These are phyloP conservation scores for Prunus davidiana DNA, from an alignment of 306 rosid genomes.

Conservation along the genomic window DNA sequence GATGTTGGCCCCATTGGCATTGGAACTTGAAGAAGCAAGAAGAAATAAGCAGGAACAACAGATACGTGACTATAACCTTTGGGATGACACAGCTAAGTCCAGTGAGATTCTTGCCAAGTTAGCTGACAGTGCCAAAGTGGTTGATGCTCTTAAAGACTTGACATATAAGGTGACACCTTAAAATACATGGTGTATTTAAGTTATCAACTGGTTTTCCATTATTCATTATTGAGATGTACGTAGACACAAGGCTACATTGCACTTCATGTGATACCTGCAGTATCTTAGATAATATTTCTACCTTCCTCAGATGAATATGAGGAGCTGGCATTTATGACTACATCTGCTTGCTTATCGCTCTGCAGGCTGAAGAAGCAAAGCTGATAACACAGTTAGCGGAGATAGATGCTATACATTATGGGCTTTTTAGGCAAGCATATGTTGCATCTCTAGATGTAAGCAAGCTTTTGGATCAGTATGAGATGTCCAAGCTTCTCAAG, in stretches of 20 bases:
- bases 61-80: conserved; percentile 55
- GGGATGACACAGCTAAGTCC: conserved; percentile 79
- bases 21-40: conserved; percentile 71
- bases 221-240: not conserved
- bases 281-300: conserved; percentile 2
- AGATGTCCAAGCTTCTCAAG: conserved; percentile 76
- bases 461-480: conserved; percentile 66
- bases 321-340: not conserved
- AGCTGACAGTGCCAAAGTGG: conserved; percentile 67
- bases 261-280: not conserved
- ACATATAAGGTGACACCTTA: conserved; percentile 57
- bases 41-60: conserved; percentile 67
- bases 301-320: not conserved
- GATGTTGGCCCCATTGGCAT: conserved; percentile 55
- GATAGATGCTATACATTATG: conserved; percentile 60
- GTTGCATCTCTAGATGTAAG: conserved; percentile 62
- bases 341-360: not conserved
- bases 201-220: not conserved
- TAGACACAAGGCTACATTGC: not conserved
- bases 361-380: conserved; percentile 86
- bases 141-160: conserved; percentile 73
- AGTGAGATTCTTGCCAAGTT: conserved; percentile 64
- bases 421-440: conserved; percentile 78
- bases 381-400: conserved; percentile 70
- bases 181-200: not conserved